Evolutionary conservation across 2,329 filamentous ascomycete species (phyloP).

Genomic region (Aspergillus costaricaensis): DNA sequence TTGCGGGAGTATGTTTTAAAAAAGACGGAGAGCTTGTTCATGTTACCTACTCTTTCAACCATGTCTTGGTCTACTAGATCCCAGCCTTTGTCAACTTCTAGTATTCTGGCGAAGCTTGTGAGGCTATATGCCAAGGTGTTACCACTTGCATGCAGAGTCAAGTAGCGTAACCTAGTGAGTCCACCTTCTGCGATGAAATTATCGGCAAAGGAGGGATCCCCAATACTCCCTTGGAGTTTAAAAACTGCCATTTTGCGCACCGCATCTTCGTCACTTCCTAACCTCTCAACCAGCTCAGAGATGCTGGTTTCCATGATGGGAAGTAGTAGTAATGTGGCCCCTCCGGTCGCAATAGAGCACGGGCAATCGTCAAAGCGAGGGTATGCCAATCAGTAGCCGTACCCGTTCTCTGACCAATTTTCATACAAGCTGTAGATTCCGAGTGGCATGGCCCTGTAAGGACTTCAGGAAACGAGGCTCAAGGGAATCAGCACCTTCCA

Average conservation of each 20-base stretch:
- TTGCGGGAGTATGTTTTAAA: background rate
- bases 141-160: constrained; percentile 81
- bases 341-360: background rate
- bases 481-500: background rate
- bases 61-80: constrained; percentile 61
- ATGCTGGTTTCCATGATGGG: constrained; percentile 56
- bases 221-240: constrained; percentile 93
- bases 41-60: constrained; percentile 59
- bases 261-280: constrained; percentile 74
- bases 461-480: background rate
- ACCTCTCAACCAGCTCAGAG: constrained; percentile 59
- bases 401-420: background rate
- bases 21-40: background rate
- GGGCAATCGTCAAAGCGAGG: background rate
- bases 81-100: constrained; percentile 98
- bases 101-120: constrained; percentile 79
- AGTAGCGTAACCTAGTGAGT: constrained; percentile 73
- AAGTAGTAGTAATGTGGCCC: background rate
- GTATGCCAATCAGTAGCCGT: background rate
- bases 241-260: constrained; percentile 98
- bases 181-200: constrained; percentile 92
- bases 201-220: constrained; percentile 94
- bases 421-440: background rate
- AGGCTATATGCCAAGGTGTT: constrained; percentile 96
- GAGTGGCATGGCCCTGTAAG: background rate